These are phyloP conservation scores for Mucor lusitanicus DNA, from an alignment of 371 early-diverging fungal genomes.

Conservation along the genomic window DNA sequence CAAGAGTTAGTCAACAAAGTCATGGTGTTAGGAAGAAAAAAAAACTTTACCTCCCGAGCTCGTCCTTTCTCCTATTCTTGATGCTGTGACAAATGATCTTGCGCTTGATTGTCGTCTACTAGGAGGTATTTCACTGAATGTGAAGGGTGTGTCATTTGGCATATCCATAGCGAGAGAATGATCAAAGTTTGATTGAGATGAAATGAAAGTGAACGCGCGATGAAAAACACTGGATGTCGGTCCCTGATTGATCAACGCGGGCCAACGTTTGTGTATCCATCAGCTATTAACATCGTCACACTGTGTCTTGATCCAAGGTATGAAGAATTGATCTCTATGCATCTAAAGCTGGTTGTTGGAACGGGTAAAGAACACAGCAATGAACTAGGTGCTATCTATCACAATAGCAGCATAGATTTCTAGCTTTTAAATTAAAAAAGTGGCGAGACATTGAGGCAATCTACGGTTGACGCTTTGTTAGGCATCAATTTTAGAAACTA, in stretches of 20 bases:
- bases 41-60: conserved; percentile 2
- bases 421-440: too few species aligned
- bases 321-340: too few species aligned
- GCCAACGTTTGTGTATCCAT: neutral
- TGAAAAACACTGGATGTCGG: neutral
- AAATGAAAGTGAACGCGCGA: neutral
- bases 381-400: too few species aligned
- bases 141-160: neutral
- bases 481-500: too few species aligned
- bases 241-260: neutral
- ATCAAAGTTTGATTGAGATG: neutral
- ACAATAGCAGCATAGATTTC: too few species aligned
- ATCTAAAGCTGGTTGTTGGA: too few species aligned
- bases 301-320: too few species aligned
- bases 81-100: neutral
- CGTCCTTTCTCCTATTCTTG: neutral
- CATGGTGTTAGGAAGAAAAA: neutral
- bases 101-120: neutral
- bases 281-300: too few species aligned
- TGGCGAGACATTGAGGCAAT: too few species aligned
- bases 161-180: neutral
- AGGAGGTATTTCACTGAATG: neutral
- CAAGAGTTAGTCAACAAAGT: neutral
- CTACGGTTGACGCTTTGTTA: too few species aligned
- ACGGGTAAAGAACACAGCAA: too few species aligned